Conservation (phyloP, 2,329 filamentous ascomycete species). For the Alternaria incomplexa region DNA sequence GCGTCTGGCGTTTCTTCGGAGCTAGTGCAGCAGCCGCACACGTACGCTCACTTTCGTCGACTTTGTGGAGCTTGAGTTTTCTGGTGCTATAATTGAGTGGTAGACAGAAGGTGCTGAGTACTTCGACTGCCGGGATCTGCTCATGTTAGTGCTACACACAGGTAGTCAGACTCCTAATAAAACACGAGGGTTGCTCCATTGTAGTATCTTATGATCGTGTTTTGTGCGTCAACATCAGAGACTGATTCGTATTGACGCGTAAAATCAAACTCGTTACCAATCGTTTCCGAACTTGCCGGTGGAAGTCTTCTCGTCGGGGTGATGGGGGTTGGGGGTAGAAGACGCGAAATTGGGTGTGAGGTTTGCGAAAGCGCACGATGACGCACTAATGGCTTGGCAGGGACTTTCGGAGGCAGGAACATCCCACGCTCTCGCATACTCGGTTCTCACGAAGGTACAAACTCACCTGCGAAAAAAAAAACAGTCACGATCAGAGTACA, state of each 20-base stretch:
- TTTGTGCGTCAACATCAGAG: background rate
- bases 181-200: background rate
- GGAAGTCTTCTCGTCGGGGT: background rate
- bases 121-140: background rate
- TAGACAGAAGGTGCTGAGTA: background rate
- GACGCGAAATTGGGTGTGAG: background rate
- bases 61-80: background rate
- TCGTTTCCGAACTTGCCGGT: background rate
- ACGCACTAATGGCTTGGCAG: background rate
- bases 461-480: too few relatives aligned
- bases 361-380: background rate
- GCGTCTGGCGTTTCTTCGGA: background rate
- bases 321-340: background rate
- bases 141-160: accelerated
- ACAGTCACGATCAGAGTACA: too few relatives aligned
- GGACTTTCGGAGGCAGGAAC: background rate
- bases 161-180: background rate
- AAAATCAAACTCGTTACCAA: background rate
- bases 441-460: background rate
- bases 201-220: background rate
- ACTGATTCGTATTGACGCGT: background rate
- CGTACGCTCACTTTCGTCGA: background rate
- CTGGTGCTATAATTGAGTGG: background rate
- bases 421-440: background rate
- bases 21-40: background rate